These are phyloP conservation scores for Xylariaceae sp. DNA, from an alignment of 2,329 filamentous ascomycete species.

Conservation along the genomic window DNA sequence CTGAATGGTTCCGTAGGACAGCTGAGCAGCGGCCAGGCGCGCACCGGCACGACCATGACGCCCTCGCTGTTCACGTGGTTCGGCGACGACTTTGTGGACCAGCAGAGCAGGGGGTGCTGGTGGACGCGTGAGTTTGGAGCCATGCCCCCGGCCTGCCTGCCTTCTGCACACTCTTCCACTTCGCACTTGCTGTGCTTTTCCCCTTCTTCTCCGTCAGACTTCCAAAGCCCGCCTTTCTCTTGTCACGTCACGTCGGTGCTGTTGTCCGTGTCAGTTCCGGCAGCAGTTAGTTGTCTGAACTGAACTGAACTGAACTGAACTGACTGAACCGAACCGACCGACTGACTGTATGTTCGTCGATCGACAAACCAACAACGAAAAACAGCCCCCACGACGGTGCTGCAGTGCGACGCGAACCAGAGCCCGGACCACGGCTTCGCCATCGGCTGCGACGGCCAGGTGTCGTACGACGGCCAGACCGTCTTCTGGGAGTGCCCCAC, in stretches of 20 bases:
- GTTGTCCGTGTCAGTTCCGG: too few species aligned
- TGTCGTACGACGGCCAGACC: conserved; percentile 43
- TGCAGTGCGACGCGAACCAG: conserved; percentile 53
- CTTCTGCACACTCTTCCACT: too few species aligned
- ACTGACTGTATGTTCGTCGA: too few species aligned
- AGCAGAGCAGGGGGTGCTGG: conserved; percentile 52
- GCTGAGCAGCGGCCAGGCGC: conserved; percentile 53
- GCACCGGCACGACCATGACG: conserved; percentile 42
- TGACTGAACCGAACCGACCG: too few species aligned
- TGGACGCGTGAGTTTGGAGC: conserved; percentile 42
- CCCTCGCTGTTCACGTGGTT: conserved; percentile 47
- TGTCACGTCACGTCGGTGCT: neutral
- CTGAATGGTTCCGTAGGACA: conserved; percentile 50
- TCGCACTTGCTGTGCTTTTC: too few species aligned
- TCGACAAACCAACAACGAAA: too few species aligned
- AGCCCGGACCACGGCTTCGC: conserved; percentile 46
- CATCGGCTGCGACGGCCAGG: conserved; percentile 42
- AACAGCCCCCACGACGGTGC: conserved; percentile 47
- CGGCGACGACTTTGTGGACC: conserved; percentile 47
- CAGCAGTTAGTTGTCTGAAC: too few species aligned
- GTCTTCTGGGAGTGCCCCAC: conserved; percentile 56
- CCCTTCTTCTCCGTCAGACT: too few species aligned
- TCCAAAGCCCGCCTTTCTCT: too few species aligned
- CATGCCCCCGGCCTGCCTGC: too few species aligned
- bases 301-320: neutral